phyloP scores from a whole-genome alignment of 768 basidiomycete genomes.

The Auricularia sp. region DNA sequence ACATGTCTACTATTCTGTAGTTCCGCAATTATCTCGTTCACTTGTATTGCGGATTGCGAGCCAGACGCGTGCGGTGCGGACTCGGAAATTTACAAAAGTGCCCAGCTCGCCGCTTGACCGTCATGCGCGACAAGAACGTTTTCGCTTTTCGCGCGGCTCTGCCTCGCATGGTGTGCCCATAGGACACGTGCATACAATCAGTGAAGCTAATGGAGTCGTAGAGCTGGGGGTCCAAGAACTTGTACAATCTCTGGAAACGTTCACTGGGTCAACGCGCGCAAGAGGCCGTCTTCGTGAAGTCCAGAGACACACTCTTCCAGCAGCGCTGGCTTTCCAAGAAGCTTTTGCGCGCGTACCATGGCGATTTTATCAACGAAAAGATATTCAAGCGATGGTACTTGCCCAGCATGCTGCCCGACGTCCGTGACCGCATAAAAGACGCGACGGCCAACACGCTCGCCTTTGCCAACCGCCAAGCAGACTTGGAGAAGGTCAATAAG shows the following conservation, averaged over 20 bases:
- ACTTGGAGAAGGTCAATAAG: slow-evolving; percentile 34
- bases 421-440: slow-evolving; percentile 54
- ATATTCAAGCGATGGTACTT: slow-evolving; percentile 94
- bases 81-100: too few relatives aligned
- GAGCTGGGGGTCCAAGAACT: slow-evolving; percentile 84
- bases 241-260: slow-evolving; percentile 83
- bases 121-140: slow-evolving; percentile 39
- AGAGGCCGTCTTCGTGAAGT: slow-evolving; percentile 49
- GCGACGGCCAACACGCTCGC: background rate
- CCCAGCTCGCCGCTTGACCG: too few relatives aligned
- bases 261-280: slow-evolving; percentile 39
- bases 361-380: slow-evolving; percentile 85
- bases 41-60: too few relatives aligned
- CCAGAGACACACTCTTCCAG: slow-evolving; percentile 65
- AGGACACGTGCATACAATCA: background rate
- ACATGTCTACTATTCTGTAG: too few relatives aligned
- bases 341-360: slow-evolving; percentile 87
- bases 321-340: slow-evolving; percentile 85
- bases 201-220: slow-evolving; percentile 20
- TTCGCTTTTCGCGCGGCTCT: slow-evolving; percentile 43
- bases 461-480: slow-evolving; percentile 20
- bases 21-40: too few relatives aligned
- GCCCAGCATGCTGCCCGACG: slow-evolving; percentile 75
- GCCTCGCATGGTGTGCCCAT: slow-evolving; percentile 61
- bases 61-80: too few relatives aligned